Conservation (phyloP, 768 basidiomycete genomes). For the Mycena rebaudengoi region DNA sequence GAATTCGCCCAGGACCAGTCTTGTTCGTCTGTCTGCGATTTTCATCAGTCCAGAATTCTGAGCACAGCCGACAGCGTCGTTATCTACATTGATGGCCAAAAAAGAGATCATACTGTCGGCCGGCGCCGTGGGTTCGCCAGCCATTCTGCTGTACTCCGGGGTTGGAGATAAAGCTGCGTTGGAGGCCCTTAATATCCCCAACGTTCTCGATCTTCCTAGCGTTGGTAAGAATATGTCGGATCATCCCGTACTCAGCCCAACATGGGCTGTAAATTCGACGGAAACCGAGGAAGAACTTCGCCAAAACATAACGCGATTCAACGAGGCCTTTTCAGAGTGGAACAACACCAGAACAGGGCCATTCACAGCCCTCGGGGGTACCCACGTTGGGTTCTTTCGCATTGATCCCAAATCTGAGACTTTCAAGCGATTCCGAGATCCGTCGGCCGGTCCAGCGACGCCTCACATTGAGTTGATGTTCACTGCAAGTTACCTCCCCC, state of each 20-base stretch:
- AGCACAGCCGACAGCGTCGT: neutral
- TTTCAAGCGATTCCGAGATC: constrained; percentile 34
- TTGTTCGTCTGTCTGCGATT: constrained; percentile 14
- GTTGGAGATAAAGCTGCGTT: constrained; percentile 23
- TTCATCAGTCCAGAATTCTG: neutral
- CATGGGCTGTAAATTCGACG: constrained; percentile 1
- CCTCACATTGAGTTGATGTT: constrained; percentile 45
- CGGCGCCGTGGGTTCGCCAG: constrained; percentile 38
- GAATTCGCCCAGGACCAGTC: constrained; percentile 23
- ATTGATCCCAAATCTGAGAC: constrained; percentile 29
- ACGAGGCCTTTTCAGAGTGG: constrained; percentile 15
- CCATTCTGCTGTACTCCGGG: constrained; percentile 25
- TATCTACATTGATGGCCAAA: constrained; percentile 24
- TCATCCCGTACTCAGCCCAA: neutral
- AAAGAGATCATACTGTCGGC: constrained; percentile 45
- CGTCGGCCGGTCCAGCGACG: constrained; percentile 40
- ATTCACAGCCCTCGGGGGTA: constrained; percentile 32
- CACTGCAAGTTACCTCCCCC: constrained; percentile 26
- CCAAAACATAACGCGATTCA: constrained; percentile 1
- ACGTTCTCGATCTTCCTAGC: constrained; percentile 16
- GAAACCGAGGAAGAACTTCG: neutral
- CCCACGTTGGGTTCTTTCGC: constrained; percentile 38
- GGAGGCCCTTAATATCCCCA: neutral
- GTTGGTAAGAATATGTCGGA: constrained; percentile 22
- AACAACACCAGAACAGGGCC: constrained; percentile 38